Conservation (phyloP, 1,284 basidiomycete species). For the Phellinidium pouzarii region DNA sequence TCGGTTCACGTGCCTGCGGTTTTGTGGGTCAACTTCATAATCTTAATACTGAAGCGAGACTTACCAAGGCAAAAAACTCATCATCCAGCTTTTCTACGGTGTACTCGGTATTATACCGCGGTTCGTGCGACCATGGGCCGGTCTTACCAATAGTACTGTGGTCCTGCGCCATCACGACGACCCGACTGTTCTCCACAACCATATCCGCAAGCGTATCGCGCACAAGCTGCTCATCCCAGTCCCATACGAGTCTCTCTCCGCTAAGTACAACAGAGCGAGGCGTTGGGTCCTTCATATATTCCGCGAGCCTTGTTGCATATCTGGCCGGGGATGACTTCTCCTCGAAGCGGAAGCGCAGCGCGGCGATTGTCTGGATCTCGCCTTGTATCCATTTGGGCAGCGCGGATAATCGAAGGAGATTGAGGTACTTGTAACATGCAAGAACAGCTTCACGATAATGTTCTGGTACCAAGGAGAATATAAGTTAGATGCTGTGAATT, state of each 20-base stretch:
- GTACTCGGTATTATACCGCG: slow-evolving; percentile 86
- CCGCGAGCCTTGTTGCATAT: slow-evolving; percentile 77
- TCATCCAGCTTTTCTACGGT: slow-evolving; percentile 60
- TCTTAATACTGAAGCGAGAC: slow-evolving; percentile 13
- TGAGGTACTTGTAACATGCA: slow-evolving; percentile 82
- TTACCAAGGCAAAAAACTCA: slow-evolving; percentile 58
- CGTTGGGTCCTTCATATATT: slow-evolving; percentile 73
- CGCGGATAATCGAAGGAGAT: slow-evolving; percentile 66
- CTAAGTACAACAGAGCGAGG: slow-evolving; percentile 78
- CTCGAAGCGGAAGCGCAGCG: slow-evolving; percentile 81
- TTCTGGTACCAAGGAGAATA: slow-evolving; percentile 35
- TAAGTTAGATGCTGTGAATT: not conserved
- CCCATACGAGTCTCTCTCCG: slow-evolving; percentile 68
- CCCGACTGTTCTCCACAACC: slow-evolving; percentile 57
- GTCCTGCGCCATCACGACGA: slow-evolving; percentile 71
- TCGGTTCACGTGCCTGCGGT: slow-evolving; percentile 51
- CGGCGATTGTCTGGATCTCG: slow-evolving; percentile 72
- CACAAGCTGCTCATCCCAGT: slow-evolving; percentile 71
- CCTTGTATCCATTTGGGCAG: slow-evolving; percentile 73
- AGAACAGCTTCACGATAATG: slow-evolving; percentile 74
- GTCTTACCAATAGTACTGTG: slow-evolving; percentile 48
- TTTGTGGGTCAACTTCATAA: slow-evolving; percentile 1
- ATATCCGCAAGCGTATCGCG: slow-evolving; percentile 59
- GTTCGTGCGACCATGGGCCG: slow-evolving; percentile 62
- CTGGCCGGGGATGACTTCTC: slow-evolving; percentile 80